phyloP scores from a whole-genome alignment of 2,329 filamentous ascomycete genomes.

The Oidium heveae region DNA sequence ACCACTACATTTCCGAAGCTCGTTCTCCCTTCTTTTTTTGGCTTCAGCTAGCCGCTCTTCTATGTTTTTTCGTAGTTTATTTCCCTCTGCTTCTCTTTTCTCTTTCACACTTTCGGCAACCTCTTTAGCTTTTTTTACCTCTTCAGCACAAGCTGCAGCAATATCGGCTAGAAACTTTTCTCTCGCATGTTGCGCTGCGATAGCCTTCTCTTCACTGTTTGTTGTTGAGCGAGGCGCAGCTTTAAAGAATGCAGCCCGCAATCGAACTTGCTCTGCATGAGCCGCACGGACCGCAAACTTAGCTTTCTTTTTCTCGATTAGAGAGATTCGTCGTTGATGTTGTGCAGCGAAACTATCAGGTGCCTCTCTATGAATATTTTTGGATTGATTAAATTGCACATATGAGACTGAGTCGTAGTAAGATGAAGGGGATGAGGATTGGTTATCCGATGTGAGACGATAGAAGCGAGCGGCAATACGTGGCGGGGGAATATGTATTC shows the following conservation, averaged over 20 bases:
- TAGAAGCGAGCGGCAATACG: conserved; percentile 61
- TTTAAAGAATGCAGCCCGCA: conserved; percentile 50
- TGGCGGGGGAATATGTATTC: conserved; percentile 37
- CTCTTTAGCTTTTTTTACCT: conserved; percentile 60
- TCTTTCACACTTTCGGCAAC: conserved; percentile 64
- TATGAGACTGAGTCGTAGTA: conserved; percentile 61
- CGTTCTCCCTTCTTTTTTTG: conserved; percentile 41
- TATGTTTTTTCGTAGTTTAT: conserved; percentile 45
- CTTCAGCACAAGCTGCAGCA: conserved; percentile 55
- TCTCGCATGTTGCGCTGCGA: conserved; percentile 53
- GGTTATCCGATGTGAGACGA: conserved; percentile 36
- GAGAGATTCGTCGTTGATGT: conserved; percentile 54
- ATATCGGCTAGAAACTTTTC: conserved; percentile 66
- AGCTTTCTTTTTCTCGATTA: conserved; percentile 58
- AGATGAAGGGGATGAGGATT: conserved; percentile 52
- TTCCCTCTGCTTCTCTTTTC: conserved; percentile 49
- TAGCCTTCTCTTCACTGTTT: conserved; percentile 47
- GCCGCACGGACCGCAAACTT: conserved; percentile 56
- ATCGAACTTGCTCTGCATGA: conserved; percentile 60
- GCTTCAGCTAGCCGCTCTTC: conserved; percentile 60
- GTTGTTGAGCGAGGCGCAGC: conserved; percentile 37
- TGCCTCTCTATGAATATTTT: conserved; percentile 23
- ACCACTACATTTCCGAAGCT: conserved; percentile 27
- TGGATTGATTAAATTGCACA: conserved; percentile 24
- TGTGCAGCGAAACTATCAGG: conserved; percentile 60